Evolutionary conservation across 1,284 basidiomycete genomes (phyloP), one percentile per base, ranked within the genome.

Genomic region (Marasmius oreades): DNA sequence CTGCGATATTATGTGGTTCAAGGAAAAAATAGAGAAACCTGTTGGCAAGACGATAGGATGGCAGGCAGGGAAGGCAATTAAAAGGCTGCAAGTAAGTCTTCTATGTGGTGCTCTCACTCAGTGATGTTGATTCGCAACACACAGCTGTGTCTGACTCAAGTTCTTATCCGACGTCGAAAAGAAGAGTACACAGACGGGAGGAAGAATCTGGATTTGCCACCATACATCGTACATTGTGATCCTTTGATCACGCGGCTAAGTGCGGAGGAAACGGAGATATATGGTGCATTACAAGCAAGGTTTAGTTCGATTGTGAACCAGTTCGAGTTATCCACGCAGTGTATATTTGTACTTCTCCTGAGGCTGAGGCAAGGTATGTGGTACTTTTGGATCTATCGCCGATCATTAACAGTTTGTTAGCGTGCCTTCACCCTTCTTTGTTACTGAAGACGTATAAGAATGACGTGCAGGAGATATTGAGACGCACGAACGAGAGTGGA

Each of bases 81-180:
- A 20, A 14, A 33, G 34, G 23, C 36, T 58, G 4, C 53, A 55
- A 33, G 56, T 44, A 33, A 16, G 42, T 55, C 10, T n/a, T n/a
- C n/a, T 26, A 10, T 12, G 10, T 45, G n/a, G 8, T 20, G 3
- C 26, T 54, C 24, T 37, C 14, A 1, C 23, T n/a, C 1, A 18
- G 28, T 3, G 36, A 55, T 16, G 28, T 14, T 26, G 2, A 26
- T 20, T 45, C n/a, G 5, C 36, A 5, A 22, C 23, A 5, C 12
- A 16, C 24, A 56, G 54, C 5, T 37, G 8, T 44, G 36, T 4
- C 42, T 59, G n/a, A 37, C 23, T 18, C 23, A 50, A 3, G 26
- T 50, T 14, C 55, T 59, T 46, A 18, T 59, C 1, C 51, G 57
- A 7, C 57, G 57, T 14, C 45, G 23, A 4, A 59, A 59, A 39